These are phyloP conservation scores for Urtica urens DNA, from an alignment of 306 rosid genomes.

Conservation along the genomic window DNA sequence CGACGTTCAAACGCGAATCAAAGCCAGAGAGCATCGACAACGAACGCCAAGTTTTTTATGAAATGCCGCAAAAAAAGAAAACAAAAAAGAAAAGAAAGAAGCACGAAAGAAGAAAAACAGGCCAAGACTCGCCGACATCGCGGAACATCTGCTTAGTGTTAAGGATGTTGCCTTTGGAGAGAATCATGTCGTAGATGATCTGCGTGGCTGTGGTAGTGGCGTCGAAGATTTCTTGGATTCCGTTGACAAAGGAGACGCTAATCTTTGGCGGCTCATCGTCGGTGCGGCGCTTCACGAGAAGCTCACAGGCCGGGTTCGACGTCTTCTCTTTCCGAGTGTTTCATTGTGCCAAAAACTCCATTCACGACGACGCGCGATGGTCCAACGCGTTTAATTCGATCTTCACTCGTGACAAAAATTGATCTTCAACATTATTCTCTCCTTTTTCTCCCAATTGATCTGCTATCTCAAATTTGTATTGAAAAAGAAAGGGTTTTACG, in stretches of 20 bases:
- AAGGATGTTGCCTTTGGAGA: constrained; percentile 57
- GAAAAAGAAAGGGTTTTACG: no score
- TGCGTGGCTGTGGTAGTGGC: constrained; percentile 67
- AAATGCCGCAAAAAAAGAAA: constrained; percentile 2
- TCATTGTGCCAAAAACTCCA: constrained; percentile 85
- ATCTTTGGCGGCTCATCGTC: constrained; percentile 79
- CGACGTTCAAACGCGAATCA: no score
- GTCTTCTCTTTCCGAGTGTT: constrained; percentile 77
- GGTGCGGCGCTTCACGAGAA: no score
- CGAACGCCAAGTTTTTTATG: constrained; percentile 6
- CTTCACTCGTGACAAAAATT: constrained; percentile 60
- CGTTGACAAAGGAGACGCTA: constrained; percentile 69
- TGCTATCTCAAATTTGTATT: no score
- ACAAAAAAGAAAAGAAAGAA: no score
- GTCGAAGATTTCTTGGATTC: constrained; percentile 59
- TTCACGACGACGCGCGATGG: no score
- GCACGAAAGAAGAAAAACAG: no score
- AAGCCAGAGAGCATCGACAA: background rate
- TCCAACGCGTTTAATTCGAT: constrained; percentile 86
- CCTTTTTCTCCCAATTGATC: no score
- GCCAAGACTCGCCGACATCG: constrained; percentile 71
- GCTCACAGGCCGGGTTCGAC: constrained; percentile 73
- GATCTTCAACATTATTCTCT: constrained; percentile 83
- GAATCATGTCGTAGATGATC: constrained; percentile 54
- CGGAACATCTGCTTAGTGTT: constrained; percentile 20